Evolutionary conservation across 495 filamentous ascomycete species (phyloP).

Genomic region (Cryomyces minteri): DNA sequence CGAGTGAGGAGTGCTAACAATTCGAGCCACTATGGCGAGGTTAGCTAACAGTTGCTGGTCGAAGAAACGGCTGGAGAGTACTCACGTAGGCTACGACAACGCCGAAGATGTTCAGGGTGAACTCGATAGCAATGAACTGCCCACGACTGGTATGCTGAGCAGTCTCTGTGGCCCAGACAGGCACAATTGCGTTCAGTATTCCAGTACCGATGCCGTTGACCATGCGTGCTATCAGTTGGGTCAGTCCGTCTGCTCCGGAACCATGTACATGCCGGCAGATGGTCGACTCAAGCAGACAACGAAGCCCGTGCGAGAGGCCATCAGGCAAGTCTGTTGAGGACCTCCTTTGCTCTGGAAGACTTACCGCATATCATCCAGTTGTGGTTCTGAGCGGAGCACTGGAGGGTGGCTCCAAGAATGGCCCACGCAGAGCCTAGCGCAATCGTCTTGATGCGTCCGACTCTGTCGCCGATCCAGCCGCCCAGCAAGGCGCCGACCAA

Average conservation of each 20-base stretch:
- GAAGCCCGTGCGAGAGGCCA: conserved; percentile 5
- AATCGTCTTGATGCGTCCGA: conserved; percentile 6
- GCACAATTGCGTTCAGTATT: conserved; percentile 51
- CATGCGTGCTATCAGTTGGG: conserved; percentile 27
- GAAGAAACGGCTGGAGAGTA: no score
- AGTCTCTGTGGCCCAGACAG: conserved; percentile 53
- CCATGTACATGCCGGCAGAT: no score
- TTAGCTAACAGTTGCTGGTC: no score
- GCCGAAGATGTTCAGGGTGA: conserved; percentile 57
- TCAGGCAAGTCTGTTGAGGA: background rate
- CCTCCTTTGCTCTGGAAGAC: conserved; percentile 1
- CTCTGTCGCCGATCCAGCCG: conserved; percentile 1
- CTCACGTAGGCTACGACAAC: conserved; percentile 43
- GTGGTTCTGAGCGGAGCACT: conserved; percentile 35
- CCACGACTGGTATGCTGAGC: conserved; percentile 50
- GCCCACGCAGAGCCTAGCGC: conserved; percentile 2
- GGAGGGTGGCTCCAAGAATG: conserved; percentile 2
- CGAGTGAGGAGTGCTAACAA: conserved; percentile 25
- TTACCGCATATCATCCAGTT: conserved; percentile 54
- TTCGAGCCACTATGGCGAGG: conserved; percentile 33
- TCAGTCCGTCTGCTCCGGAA: no score
- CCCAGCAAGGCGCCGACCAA: conserved; percentile 29
- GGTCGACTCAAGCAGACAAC: background rate
- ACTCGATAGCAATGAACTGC: conserved; percentile 54
- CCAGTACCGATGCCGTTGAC: conserved; percentile 59